Evolutionary conservation across 192 early-diverging fungal genomes (phyloP), one percentile per base, ranked within the genome.

Genomic region (Backusella circina): DNA sequence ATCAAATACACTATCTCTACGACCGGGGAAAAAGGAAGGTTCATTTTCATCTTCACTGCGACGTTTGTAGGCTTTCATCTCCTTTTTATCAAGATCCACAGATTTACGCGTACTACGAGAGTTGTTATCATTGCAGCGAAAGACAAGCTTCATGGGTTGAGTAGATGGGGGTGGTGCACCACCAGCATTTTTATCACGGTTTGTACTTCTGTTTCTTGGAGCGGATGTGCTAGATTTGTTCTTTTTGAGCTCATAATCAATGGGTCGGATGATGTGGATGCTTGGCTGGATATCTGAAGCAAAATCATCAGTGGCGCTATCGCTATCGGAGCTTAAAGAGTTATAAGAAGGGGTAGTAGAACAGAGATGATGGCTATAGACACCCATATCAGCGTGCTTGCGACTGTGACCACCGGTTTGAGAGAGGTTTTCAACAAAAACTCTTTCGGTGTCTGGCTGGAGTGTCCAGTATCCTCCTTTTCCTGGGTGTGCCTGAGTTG

Each of bases 381-480:
- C 21, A 8, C 74, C 74, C 64, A 75, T 75, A 66, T 75, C 74
- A 54, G 74, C 57, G 30, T 79, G 77, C 28, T 73, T 73, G 1
- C 77, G 37, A 18, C 71, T 77, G 21, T 67, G 76, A 32, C 73
- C 73, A 66, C 80, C 75, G 16, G 72, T 67, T 23, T 75, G 80
- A 28, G 71, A 66, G 23, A 81, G 70, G 30, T 77, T 81, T 5
- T 81, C 80, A 38, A 81, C 57, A 71, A 81, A 81, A 0, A 61
- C 44, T 30, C 57, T 51, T 39, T 81, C 80, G 15, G 72, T 71
- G 6, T 72, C 75, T 8, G 71, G 21, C 7, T 73, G 36, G 23
- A 91, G 80, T 10, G 87, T 87, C 91, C 90, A 91, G 78, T 91
- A 88, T 47, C 90, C 87, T 8, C 90, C 91, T 72, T 91, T 90